A percentile compares a stretch with the other conserved stretches of the same genome.
Conservation (phyloP, 495 filamentous ascomycete genomes). For the Hypoxylon subgilvum region DNA sequence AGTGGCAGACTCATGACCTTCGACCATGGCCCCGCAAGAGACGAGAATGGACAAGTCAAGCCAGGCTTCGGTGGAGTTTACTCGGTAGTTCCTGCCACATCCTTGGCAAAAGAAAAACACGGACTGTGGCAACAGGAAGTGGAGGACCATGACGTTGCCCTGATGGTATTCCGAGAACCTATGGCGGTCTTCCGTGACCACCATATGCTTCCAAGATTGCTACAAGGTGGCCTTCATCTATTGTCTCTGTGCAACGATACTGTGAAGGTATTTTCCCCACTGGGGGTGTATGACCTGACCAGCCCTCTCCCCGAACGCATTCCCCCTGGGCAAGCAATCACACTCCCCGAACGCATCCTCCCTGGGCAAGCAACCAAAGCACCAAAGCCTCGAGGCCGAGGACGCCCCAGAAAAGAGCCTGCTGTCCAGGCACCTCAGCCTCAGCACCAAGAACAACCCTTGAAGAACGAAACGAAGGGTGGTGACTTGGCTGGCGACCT, state of each 20-base stretch:
- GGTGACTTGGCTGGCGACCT: too few relatives aligned
- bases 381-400: too few relatives aligned
- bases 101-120: background rate
- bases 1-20: background rate
- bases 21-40: background rate
- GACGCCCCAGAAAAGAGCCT: too few relatives aligned
- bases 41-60: background rate
- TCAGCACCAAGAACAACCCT: too few relatives aligned
- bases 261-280: background rate
- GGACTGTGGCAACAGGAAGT: background rate
- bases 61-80: conserved; percentile 4
- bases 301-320: too few relatives aligned
- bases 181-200: conserved; percentile 6
- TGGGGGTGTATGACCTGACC: background rate
- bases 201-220: background rate
- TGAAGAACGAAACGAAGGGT: too few relatives aligned
- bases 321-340: too few relatives aligned
- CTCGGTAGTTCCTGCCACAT: background rate
- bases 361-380: too few relatives aligned
- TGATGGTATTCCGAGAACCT: background rate
- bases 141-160: background rate
- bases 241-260: background rate
- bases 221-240: conserved; percentile 1
- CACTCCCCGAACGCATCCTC: too few relatives aligned
- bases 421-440: too few relatives aligned